phyloP scores from a whole-genome alignment of 129 eudicot species.

The Calendula officinalis region DNA sequence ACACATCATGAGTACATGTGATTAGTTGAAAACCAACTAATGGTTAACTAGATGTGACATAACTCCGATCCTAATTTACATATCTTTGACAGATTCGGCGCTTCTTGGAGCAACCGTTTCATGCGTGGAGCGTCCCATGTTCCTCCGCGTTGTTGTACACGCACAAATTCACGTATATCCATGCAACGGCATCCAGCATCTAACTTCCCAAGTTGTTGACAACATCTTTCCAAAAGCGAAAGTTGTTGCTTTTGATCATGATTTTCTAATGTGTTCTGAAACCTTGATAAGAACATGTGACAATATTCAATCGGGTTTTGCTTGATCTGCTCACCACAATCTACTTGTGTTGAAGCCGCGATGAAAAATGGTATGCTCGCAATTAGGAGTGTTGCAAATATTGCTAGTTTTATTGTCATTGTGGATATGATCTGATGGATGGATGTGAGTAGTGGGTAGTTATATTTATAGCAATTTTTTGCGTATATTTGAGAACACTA shows the following conservation, averaged over 20 bases:
- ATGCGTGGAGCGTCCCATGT: slow-evolving; percentile 29
- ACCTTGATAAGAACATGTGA: slow-evolving; percentile 31
- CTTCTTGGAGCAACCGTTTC: slow-evolving; percentile 24
- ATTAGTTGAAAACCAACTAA: background rate
- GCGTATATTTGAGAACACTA: background rate
- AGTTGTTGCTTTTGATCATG: slow-evolving; percentile 5
- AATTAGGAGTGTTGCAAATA: slow-evolving; percentile 12
- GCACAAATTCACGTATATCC: slow-evolving; percentile 28
- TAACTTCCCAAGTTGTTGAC: slow-evolving; percentile 29
- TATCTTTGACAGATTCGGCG: slow-evolving; percentile 22
- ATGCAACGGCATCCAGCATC: slow-evolving; percentile 16
- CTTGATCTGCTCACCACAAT: slow-evolving; percentile 15
- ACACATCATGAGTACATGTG: background rate
- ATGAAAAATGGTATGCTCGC: slow-evolving; percentile 3
- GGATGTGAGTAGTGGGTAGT: background rate
- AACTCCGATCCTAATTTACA: slow-evolving; percentile 1
- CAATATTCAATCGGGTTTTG: slow-evolving; percentile 18
- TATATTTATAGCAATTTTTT: background rate
- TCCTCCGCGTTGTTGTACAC: slow-evolving; percentile 19
- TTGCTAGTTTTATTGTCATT: slow-evolving; percentile 13
- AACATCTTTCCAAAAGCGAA: slow-evolving; percentile 26
- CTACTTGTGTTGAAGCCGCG: slow-evolving; percentile 13
- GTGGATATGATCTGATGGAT: background rate
- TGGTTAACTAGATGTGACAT: slow-evolving; percentile 4
- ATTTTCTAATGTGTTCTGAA: background rate